Evolutionary conservation across 306 rosid genomes (phyloP).

Genomic region (Vachellia collinsii): DNA sequence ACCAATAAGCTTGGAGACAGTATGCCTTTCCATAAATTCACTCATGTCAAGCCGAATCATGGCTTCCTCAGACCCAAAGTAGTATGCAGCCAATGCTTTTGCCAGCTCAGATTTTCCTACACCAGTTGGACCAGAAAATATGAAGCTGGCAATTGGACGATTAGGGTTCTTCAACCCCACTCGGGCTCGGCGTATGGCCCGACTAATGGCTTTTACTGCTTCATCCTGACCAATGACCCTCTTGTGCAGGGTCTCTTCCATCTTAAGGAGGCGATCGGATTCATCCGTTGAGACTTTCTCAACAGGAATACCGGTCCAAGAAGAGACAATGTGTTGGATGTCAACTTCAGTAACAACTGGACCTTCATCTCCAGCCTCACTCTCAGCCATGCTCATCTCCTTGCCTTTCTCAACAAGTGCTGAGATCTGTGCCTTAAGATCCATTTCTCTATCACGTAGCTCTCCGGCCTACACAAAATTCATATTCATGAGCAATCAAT

Average conservation of each 20-base stretch:
- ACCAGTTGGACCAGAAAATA: constrained; percentile 98
- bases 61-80: constrained; percentile 97
- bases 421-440: constrained; percentile 88
- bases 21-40: constrained; percentile 98
- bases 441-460: constrained; percentile 94
- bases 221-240: constrained; percentile 94
- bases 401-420: constrained; percentile 90
- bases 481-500: constrained; percentile 23
- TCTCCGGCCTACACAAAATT: constrained; percentile 81
- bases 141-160: constrained; percentile 98
- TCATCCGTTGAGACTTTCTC: constrained; percentile 96
- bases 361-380: constrained; percentile 89
- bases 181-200: constrained; percentile 95
- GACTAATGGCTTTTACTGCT: constrained; percentile 95
- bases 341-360: constrained; percentile 91
- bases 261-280: constrained; percentile 96
- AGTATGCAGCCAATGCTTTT: constrained; percentile 93
- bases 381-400: constrained; percentile 98
- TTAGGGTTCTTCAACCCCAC: constrained; percentile 96
- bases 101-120: constrained; percentile 99
- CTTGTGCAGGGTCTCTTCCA: constrained; percentile 92
- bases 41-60: constrained; percentile 99
- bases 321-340: constrained; percentile 87
- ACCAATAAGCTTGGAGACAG: constrained; percentile 95
- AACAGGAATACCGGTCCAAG: constrained; percentile 99